Conservation (phyloP, 371 early-diverging fungal genomes). For the Mortierella sp. region DNA sequence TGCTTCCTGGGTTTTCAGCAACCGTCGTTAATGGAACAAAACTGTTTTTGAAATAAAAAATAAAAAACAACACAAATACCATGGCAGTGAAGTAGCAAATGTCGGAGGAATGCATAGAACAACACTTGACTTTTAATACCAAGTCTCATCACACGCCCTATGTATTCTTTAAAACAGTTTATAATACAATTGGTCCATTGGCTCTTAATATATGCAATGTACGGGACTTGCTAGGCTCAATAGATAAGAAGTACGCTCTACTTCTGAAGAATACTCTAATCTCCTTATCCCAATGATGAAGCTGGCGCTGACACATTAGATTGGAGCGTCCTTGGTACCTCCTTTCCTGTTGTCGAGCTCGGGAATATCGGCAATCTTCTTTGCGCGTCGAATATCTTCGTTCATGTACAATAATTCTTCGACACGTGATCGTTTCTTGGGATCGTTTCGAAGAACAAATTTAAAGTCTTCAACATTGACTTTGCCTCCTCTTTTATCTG, state of each 20-base stretch:
- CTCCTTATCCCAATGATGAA: neutral
- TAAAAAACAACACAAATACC: neutral
- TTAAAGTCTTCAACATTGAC: conserved; percentile 95
- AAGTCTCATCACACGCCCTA: too few species aligned
- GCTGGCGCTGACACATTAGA: neutral
- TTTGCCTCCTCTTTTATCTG: conserved; percentile 73
- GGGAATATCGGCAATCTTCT: conserved; percentile 60
- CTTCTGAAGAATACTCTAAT: neutral
- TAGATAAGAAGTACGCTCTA: too few species aligned
- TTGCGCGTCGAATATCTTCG: conserved; percentile 94
- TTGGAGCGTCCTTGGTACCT: conserved; percentile 36
- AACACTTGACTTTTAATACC: too few species aligned
- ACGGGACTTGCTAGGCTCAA: too few species aligned
- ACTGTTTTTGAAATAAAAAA: neutral
- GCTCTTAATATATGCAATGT: too few species aligned
- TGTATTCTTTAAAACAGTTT: too few species aligned
- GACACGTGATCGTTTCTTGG: conserved; percentile 96
- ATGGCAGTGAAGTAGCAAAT: too few species aligned
- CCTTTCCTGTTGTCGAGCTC: conserved; percentile 53
- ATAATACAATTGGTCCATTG: too few species aligned
- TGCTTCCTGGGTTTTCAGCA: conserved; percentile 58
- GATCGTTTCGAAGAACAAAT: conserved; percentile 92
- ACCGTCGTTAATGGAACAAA: conserved; percentile 27
- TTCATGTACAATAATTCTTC: conserved; percentile 95
- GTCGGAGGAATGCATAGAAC: too few species aligned